Conservation (phyloP, 106 monocot genomes). For the Dendrobium nobile region DNA sequence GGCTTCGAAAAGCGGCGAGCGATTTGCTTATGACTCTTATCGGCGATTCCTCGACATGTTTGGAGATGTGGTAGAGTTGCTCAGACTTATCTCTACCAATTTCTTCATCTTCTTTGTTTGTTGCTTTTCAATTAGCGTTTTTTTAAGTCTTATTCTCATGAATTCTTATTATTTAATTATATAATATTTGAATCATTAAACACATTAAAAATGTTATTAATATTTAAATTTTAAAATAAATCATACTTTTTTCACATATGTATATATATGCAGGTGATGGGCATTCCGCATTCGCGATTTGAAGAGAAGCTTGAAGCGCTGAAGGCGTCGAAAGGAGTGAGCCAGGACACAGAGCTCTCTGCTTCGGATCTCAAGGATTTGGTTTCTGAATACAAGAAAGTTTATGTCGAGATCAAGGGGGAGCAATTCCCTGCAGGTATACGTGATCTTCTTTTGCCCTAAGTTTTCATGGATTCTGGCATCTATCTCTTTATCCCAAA, state of each 20-base stretch:
- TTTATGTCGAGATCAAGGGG: constrained; percentile 81
- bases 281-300: constrained; percentile 67
- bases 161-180: no score
- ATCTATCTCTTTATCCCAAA: not conserved
- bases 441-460: not conserved
- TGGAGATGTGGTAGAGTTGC: constrained; percentile 60
- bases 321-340: constrained; percentile 62
- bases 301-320: constrained; percentile 73
- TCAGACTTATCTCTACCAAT: not conserved
- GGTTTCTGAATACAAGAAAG: constrained; percentile 80
- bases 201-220: no score
- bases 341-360: constrained; percentile 65
- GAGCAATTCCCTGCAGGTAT: constrained; percentile 86
- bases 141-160: no score
- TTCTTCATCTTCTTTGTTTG: no score
- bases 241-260: no score
- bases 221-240: no score
- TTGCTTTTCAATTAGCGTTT: no score
- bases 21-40: constrained; percentile 91
- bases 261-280: constrained; percentile 54
- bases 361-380: constrained; percentile 75
- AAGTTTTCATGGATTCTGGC: not conserved
- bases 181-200: no score
- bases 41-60: constrained; percentile 94
- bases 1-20: constrained; percentile 68